Conservation (phyloP, 306 rosid genomes). For the Quercus mongolica region DNA sequence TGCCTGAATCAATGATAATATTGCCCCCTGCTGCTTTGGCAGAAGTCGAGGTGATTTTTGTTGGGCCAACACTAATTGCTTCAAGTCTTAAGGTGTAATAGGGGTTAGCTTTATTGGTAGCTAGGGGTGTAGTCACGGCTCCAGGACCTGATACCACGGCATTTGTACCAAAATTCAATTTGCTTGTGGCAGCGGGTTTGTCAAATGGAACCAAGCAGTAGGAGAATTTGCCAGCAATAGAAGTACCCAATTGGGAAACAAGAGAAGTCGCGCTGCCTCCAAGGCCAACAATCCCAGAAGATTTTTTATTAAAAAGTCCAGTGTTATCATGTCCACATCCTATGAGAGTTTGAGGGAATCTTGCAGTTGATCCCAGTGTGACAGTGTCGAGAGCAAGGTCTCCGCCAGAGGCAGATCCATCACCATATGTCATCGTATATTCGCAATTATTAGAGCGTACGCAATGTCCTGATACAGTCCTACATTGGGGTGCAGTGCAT, state of each 20-base stretch:
- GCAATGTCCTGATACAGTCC: fast-evolving
- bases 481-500: slow-evolving; percentile 14
- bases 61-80: slow-evolving; percentile 22
- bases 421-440: slow-evolving; percentile 20
- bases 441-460: background rate
- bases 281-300: slow-evolving; percentile 54
- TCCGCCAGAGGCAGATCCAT: slow-evolving; percentile 19
- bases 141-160: slow-evolving; percentile 25
- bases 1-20: slow-evolving; percentile 45
- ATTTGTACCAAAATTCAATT: slow-evolving; percentile 24
- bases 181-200: background rate
- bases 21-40: background rate
- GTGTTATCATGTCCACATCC: slow-evolving; percentile 44
- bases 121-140: slow-evolving; percentile 26
- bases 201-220: slow-evolving; percentile 43
- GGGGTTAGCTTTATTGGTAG: background rate
- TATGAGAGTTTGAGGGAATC: slow-evolving; percentile 20
- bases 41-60: background rate
- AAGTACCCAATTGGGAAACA: slow-evolving; percentile 24
- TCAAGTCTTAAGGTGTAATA: slow-evolving; percentile 24
- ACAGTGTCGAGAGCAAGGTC: slow-evolving; percentile 42
- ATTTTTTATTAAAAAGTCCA: background rate
- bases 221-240: slow-evolving; percentile 37
- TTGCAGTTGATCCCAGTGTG: slow-evolving; percentile 31
- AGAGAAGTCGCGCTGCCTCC: slow-evolving; percentile 39